Conservation (phyloP, 139 green algal genomes). For the Choricystis sp. region DNA sequence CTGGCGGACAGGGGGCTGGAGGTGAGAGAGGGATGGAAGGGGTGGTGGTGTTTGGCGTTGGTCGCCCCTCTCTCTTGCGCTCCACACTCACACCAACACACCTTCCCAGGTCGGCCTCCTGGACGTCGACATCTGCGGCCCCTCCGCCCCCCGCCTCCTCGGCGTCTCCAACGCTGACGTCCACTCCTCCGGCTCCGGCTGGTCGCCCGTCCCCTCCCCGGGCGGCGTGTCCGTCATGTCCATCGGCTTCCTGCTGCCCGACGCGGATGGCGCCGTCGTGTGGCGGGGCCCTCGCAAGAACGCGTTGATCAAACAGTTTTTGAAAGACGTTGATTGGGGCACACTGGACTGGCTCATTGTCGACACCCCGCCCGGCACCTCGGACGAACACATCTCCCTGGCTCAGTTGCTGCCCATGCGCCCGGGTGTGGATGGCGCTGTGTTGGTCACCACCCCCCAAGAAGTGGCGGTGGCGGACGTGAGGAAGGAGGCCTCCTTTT, state of each 20-base stretch:
- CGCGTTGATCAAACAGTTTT: slow-evolving; percentile 90
- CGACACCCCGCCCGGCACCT: slow-evolving; percentile 89
- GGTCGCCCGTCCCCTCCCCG: slow-evolving; percentile 81
- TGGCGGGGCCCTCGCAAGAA: slow-evolving; percentile 94
- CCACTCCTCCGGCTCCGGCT: slow-evolving; percentile 67
- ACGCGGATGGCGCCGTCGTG: slow-evolving; percentile 90
- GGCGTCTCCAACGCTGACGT: slow-evolving; percentile 82
- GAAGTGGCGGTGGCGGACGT: slow-evolving; percentile 94
- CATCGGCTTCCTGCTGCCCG: slow-evolving; percentile 93
- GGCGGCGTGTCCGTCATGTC: slow-evolving; percentile 96
- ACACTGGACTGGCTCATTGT: slow-evolving; percentile 89
- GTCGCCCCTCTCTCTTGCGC: neutral
- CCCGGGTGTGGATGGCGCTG: slow-evolving; percentile 29
- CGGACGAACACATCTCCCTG: slow-evolving; percentile 96
- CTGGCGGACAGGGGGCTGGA: slow-evolving; percentile 49
- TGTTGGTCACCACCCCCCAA: slow-evolving; percentile 73
- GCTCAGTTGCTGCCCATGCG: slow-evolving; percentile 48
- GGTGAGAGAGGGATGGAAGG: slow-evolving; percentile 20
- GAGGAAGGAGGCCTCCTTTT: slow-evolving; percentile 95
- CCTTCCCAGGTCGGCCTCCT: slow-evolving; percentile 73
- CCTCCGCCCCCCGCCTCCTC: slow-evolving; percentile 84
- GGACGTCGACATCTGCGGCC: slow-evolving; percentile 97
- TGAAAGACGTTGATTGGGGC: slow-evolving; percentile 92
- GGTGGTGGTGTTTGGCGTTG: neutral
- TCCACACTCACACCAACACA: too few relatives aligned